Evolutionary conservation across 129 eudicot genomes (phyloP).

Genomic region (Deinandra increscens): DNA sequence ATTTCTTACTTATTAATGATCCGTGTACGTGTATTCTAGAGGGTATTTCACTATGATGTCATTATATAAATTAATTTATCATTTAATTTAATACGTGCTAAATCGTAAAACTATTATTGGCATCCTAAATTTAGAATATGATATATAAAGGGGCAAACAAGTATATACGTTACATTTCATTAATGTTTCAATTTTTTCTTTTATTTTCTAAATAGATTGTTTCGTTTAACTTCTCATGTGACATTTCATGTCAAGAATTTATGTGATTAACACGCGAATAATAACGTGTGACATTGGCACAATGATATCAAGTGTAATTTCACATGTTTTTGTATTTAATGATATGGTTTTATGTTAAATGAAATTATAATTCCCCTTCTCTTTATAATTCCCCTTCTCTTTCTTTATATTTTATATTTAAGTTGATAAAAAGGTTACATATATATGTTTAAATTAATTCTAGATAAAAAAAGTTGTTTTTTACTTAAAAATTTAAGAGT

Average conservation of each 20-base stretch:
- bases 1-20: neutral
- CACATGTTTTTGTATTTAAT: neutral
- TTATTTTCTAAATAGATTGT: neutral
- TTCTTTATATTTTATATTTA: neutral
- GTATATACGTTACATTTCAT: neutral
- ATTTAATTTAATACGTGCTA: neutral
- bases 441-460: neutral
- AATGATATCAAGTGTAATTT: slow-evolving; percentile 5
- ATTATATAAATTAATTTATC: neutral
- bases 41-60: neutral
- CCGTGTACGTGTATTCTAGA: neutral
- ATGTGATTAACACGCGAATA: neutral
- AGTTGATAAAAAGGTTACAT: neutral
- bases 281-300: neutral
- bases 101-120: neutral
- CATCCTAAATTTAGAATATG: neutral
- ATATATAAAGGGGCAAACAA: neutral
- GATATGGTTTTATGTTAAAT: neutral
- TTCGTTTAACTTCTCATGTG: neutral
- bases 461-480: no score
- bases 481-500: no score
- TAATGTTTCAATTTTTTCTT: neutral
- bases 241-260: neutral
- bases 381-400: neutral
- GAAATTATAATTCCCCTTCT: no score